Percentiles rank a stretch among this genome's conserved stretches.
These are phyloP conservation scores for Nicotiana noctiflora DNA, from an alignment of 257 asterid species.

Conservation along the genomic window DNA sequence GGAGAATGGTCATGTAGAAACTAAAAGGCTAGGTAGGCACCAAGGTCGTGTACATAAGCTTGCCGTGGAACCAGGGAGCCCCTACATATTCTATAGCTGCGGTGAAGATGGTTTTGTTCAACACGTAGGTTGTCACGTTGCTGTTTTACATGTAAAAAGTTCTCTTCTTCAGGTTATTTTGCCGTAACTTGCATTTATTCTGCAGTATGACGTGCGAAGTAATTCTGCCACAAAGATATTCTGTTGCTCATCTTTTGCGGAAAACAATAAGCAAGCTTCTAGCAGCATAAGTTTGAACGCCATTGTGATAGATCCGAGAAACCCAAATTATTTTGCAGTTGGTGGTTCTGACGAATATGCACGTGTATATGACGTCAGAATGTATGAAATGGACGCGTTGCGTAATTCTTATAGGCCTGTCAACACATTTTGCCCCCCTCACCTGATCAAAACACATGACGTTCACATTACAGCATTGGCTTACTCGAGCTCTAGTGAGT, in stretches of 20 bases:
- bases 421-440: slow-evolving; percentile 47
- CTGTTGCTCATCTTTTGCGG: slow-evolving; percentile 40
- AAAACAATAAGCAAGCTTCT: slow-evolving; percentile 22
- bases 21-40: slow-evolving; percentile 57
- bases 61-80: slow-evolving; percentile 81
- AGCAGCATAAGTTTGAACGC: slow-evolving; percentile 46
- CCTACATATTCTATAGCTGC: slow-evolving; percentile 67
- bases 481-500: slow-evolving; percentile 61
- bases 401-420: slow-evolving; percentile 37
- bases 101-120: slow-evolving; percentile 81
- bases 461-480: slow-evolving; percentile 64
- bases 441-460: slow-evolving; percentile 36
- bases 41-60: slow-evolving; percentile 70
- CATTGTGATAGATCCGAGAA: slow-evolving; percentile 65
- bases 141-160: background rate
- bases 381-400: slow-evolving; percentile 20
- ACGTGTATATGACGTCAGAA: slow-evolving; percentile 69
- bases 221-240: slow-evolving; percentile 56
- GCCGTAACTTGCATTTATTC: slow-evolving; percentile 11
- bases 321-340: slow-evolving; percentile 62
- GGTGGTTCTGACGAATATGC: slow-evolving; percentile 75
- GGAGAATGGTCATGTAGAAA: slow-evolving; percentile 63
- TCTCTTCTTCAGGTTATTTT: background rate
- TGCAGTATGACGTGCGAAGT: slow-evolving; percentile 78
- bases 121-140: slow-evolving; percentile 40